A percentile compares a stretch with the other conserved stretches of the same genome.
Conservation (phyloP, 2,329 filamentous ascomycete genomes). For the Juglanconis juglandina region DNA sequence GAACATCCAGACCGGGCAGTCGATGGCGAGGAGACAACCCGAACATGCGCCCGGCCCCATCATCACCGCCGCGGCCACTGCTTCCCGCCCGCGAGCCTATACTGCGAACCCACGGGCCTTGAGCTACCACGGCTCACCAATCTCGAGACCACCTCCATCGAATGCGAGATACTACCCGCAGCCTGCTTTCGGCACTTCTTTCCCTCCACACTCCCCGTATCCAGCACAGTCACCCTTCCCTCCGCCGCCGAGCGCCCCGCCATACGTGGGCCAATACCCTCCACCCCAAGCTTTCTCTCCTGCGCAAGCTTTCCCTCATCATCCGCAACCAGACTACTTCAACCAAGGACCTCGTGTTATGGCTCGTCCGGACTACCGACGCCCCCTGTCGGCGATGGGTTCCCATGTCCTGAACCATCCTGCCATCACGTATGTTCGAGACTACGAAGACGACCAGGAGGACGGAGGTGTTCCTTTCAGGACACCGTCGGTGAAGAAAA, state of each 20-base stretch:
- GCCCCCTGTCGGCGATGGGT: slow-evolving; percentile 9
- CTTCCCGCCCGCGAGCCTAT: slow-evolving; percentile 38
- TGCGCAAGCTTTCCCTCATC: background rate
- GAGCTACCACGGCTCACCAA: slow-evolving; percentile 33
- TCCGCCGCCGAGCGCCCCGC: slow-evolving; percentile 18
- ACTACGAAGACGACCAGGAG: slow-evolving; percentile 40
- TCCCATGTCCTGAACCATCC: background rate
- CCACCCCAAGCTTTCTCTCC: slow-evolving; percentile 9
- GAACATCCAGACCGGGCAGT: slow-evolving; percentile 18
- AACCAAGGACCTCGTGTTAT: slow-evolving; percentile 1
- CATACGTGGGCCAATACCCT: slow-evolving; percentile 19
- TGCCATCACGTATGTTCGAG: background rate
- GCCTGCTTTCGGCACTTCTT: slow-evolving; percentile 24
- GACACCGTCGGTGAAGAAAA: slow-evolving; percentile 40
- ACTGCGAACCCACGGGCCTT: slow-evolving; percentile 30
- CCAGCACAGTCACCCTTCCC: slow-evolving; percentile 21
- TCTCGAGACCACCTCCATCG: slow-evolving; percentile 33
- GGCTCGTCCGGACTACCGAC: slow-evolving; percentile 4
- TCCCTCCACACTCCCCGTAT: slow-evolving; percentile 28
- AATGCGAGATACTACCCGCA: slow-evolving; percentile 33
- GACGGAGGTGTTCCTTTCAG: slow-evolving; percentile 34
- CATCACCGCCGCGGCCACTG: slow-evolving; percentile 15
- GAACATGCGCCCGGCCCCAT: slow-evolving; percentile 23
- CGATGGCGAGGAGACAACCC: slow-evolving; percentile 28
- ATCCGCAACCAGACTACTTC: slow-evolving; percentile 14